Percentiles rank a stretch among this genome's conserved stretches.
phyloP scores from a whole-genome alignment of 345 rosid genomes.

The Melastoma malabathricum region DNA sequence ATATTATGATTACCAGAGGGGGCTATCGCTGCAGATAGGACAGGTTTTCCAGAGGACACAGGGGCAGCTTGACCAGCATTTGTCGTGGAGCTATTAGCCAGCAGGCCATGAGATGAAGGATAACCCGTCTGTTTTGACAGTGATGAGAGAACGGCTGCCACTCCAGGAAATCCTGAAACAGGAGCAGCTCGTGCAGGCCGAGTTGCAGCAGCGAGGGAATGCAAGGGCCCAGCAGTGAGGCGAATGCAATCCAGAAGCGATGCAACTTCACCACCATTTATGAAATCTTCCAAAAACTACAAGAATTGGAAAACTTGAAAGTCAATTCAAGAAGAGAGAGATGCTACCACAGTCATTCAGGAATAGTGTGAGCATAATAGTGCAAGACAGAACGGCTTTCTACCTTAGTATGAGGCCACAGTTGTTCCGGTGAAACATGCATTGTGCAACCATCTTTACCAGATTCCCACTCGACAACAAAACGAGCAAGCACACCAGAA shows the following conservation, averaged over 20 bases:
- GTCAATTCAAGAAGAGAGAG: background rate
- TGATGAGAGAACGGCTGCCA: conserved; percentile 32
- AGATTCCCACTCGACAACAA: conserved; percentile 98
- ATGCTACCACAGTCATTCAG: background rate
- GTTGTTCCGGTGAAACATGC: conserved; percentile 99
- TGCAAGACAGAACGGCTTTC: conserved; percentile 1
- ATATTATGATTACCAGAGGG: conserved; percentile 51
- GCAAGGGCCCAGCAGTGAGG: conserved; percentile 90
- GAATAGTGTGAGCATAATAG: background rate
- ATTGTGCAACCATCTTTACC: conserved; percentile 97
- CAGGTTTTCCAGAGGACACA: conserved; percentile 29
- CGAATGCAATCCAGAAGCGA: conserved; percentile 97
- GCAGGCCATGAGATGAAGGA: conserved; percentile 42
- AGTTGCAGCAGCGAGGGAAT: conserved; percentile 93
- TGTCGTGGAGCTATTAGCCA: conserved; percentile 27
- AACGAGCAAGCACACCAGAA: conserved; percentile 74
- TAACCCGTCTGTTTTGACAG: conserved; percentile 55
- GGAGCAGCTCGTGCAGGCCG: conserved; percentile 95
- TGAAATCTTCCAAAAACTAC: conserved; percentile 48
- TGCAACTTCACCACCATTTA: conserved; percentile 91
- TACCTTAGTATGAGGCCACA: conserved; percentile 99
- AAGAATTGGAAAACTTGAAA: background rate
- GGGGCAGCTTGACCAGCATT: conserved; percentile 41
- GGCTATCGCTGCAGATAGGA: conserved; percentile 30
- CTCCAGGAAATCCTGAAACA: conserved; percentile 44